A percentile compares a stretch with the other conserved stretches of the same genome.
These are phyloP conservation scores for Alternaria ethzedia DNA, from an alignment of 2,329 filamentous ascomycete species.

Conservation along the genomic window DNA sequence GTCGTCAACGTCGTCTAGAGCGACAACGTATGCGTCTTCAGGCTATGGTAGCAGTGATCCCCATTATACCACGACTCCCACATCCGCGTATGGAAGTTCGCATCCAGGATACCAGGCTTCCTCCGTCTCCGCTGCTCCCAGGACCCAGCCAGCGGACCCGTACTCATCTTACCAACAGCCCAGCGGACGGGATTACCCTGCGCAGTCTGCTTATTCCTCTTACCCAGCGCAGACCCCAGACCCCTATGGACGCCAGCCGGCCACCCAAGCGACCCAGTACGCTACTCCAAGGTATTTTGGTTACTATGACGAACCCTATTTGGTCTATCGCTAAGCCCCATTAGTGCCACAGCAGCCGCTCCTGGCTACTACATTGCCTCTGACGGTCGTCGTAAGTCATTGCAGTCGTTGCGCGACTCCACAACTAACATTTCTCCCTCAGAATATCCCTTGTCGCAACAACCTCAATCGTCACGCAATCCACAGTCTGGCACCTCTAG, in stretches of 20 bases:
- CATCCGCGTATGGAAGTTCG: conserved; percentile 32
- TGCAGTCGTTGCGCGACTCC: background rate
- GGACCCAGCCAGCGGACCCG: conserved; percentile 41
- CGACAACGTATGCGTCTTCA: conserved; percentile 22
- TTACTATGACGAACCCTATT: conserved; percentile 45
- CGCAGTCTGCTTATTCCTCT: conserved; percentile 30
- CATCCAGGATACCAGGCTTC: conserved; percentile 36
- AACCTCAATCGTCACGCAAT: conserved; percentile 33
- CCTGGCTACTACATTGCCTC: conserved; percentile 48
- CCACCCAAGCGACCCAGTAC: conserved; percentile 28
- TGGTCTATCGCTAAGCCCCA: conserved; percentile 50
- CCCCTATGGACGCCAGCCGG: conserved; percentile 32
- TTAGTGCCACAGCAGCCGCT: conserved; percentile 39
- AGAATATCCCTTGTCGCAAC: conserved; percentile 45
- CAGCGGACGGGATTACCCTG: conserved; percentile 29
- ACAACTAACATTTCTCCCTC: conserved; percentile 24
- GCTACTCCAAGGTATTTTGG: conserved; percentile 52
- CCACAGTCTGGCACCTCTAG: conserved; percentile 30
- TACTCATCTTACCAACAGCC: conserved; percentile 40
- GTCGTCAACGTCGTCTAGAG: conserved; percentile 17
- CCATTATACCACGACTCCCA: conserved; percentile 43
- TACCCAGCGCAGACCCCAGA: conserved; percentile 40
- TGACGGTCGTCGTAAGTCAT: conserved; percentile 47
- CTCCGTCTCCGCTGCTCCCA: conserved; percentile 32
- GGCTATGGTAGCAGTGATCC: conserved; percentile 34